Evolutionary conservation across 83 land plant genomes (phyloP), one percentile per base, ranked within the genome.

Genomic region (Thuja plicata): DNA sequence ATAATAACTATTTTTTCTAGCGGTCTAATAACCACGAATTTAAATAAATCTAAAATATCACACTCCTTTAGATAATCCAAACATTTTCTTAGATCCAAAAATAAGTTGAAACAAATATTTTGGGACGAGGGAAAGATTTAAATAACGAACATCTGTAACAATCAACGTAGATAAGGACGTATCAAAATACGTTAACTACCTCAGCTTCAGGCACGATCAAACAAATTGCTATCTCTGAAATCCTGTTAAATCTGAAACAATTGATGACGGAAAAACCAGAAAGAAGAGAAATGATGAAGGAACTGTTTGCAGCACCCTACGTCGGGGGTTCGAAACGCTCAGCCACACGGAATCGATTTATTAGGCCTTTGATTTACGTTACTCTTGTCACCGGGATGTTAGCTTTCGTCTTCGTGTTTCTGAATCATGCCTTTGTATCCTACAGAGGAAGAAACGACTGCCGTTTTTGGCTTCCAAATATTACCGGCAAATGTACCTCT

Each of bases 331-430:
- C 37, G 37, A 84, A 19, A 50, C 86, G 86, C 54, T 1, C 43
- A 3, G 6, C 37, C 1, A 2, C 19, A 11, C 16, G 57, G 48
- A 48, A 3, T 48, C 57, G 30, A 46, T 46, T 9, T 10, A 11
- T 48, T n/a, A 84, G 55, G 55, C 57, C 37, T 11, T n/a, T 84
- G 11, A 10, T 84, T 55, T 84, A 84, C 86, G 86, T 32, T n/a
- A 12, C 48, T 34, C 48, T 84, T 48, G 13, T 30, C 57, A 2
- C 13, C 19, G 86, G 86, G 0, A 8, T 84, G n/a, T 3, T 84
- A 35, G 48, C 57, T 9, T 48, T 84, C 55, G 3, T 84, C 37
- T 3, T 84, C 19, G 27, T 84, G 57, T 45, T 50, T 50, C 15
- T 84, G 86, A n/a, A 46, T 32, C 86, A 8, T 12, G 57, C 19